Percentiles rank a stretch among this genome's conserved stretches.
phyloP scores from a whole-genome alignment of 140 eudicot genomes.

The Erigeron philadelphicus region DNA sequence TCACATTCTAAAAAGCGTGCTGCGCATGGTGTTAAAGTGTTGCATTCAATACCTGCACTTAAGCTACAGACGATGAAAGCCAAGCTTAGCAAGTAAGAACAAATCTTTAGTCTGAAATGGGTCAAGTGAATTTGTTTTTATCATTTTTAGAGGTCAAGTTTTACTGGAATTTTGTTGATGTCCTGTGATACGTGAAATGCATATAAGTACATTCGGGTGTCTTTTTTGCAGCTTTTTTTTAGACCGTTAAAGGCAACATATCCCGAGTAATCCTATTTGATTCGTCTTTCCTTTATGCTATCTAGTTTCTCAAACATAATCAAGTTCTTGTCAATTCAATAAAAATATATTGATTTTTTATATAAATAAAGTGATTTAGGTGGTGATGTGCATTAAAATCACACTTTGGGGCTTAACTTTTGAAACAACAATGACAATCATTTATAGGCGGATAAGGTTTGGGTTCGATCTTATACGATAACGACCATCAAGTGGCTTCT shows the following conservation, averaged over 20 bases:
- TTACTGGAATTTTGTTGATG: not conserved
- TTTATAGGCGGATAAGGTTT: too few relatives aligned
- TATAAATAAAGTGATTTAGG: not conserved
- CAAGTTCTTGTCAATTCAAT: too few relatives aligned
- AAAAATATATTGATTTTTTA: not conserved
- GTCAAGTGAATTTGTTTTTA: not conserved
- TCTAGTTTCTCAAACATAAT: too few relatives aligned
- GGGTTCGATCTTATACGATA: too few relatives aligned
- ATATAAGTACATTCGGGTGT: too few relatives aligned
- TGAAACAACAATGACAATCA: too few relatives aligned
- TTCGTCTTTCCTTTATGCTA: too few relatives aligned
- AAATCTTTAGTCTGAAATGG: not conserved
- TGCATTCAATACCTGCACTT: slow-evolving; percentile 87
- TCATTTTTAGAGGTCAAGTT: not conserved
- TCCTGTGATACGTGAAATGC: not conserved
- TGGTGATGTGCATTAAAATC: not conserved
- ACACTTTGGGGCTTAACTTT: not conserved
- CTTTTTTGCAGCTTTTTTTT: too few relatives aligned
- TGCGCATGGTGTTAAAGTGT: slow-evolving; percentile 76
- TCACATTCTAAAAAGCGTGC: slow-evolving; percentile 83
- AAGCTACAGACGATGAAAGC: slow-evolving; percentile 91
- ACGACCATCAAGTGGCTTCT: too few relatives aligned
- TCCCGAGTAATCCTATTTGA: too few relatives aligned
- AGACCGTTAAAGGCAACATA: too few relatives aligned
- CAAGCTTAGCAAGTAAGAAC: slow-evolving; percentile 87